Evolutionary conservation across 2,329 filamentous ascomycete genomes (phyloP), one percentile per base, ranked within the genome.

Genomic region (Herpomyces periplanetae): DNA sequence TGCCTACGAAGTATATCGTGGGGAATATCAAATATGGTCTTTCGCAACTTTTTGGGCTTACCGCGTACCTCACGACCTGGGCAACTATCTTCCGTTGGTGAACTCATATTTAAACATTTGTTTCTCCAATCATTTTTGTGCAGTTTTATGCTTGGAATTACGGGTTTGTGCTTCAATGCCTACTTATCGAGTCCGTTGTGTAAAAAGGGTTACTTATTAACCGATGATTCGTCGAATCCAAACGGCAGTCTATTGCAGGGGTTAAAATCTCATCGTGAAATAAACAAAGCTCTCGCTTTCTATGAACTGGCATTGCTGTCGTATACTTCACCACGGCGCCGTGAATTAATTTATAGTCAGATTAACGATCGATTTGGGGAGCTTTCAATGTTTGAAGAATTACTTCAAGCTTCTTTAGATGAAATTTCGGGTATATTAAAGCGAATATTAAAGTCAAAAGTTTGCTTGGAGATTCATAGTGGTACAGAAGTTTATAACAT

Each of bases 281-380:
- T 65, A 5, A 56, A 66, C 24, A 59, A 54, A 38, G 61, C 56
- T 1, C 85, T 84, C 35, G 73, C 75, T 8, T 63, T 85, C 37
- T 87, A 73, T 73, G 75, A 91, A 33, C 44, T 88, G 11, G 55
- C 57, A 12, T 48, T 66, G 21, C 85, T 88, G 28, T 59, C 65
- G 14, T 51, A 62, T 22, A 50, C 55, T 20, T 73, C 64, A 25
- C 48, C 59, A 8, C 48, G 55, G n/a, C 57, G 71, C 13, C 54
- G 75, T 20, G 65, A 62, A 35, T 53, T 56, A 9, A 68, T 91
- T 21, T 88, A 66, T 37, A 55, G 59, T 22, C 75, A 91, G 28
- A 65, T 87, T 24, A 68, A 85, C 28, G 62, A 71, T 24, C n/a
- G n/a, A n/a, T n/a, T n/a, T n/a, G n/a, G n/a, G n/a, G n/a, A n/a